Percentiles rank a stretch among this genome's conserved stretches.
Evolutionary conservation across 768 basidiomycete genomes (phyloP).

Genomic region (Naematelia aurantialba): DNA sequence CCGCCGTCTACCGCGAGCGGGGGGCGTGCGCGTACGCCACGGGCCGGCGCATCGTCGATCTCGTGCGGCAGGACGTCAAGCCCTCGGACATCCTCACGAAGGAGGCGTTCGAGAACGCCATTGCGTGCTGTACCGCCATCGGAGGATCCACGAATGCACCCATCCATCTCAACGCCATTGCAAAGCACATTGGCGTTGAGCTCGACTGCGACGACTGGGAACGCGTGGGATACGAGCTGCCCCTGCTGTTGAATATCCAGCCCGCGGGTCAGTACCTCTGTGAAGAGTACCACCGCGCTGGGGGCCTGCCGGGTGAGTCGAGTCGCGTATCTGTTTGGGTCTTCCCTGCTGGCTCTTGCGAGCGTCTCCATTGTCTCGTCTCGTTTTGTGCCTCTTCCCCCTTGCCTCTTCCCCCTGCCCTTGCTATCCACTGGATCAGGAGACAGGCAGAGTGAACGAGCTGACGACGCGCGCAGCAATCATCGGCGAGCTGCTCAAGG

Average conservation of each 20-base stretch:
- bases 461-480: slow-evolving; percentile 27
- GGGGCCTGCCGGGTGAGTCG: slow-evolving; percentile 39
- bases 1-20: slow-evolving; percentile 48
- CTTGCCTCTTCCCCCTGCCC: not conserved
- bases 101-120: slow-evolving; percentile 44
- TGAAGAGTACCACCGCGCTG: slow-evolving; percentile 46
- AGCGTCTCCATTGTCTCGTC: too few species aligned
- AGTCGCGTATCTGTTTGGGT: too few species aligned
- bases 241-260: slow-evolving; percentile 38
- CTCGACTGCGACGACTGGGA: slow-evolving; percentile 41
- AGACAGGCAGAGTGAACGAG: too few species aligned
- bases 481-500: slow-evolving; percentile 38
- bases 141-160: slow-evolving; percentile 47
- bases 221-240: slow-evolving; percentile 37
- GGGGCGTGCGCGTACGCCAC: slow-evolving; percentile 48
- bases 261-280: slow-evolving; percentile 44
- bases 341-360: too few species aligned
- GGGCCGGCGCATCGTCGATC: slow-evolving; percentile 44
- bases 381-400: too few species aligned
- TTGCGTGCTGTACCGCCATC: slow-evolving; percentile 38
- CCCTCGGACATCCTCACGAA: slow-evolving; percentile 45
- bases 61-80: slow-evolving; percentile 47
- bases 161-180: slow-evolving; percentile 44
- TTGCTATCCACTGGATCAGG: too few species aligned
- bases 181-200: slow-evolving; percentile 42